Evolutionary conservation across 202 grass and related monocot genomes (phyloP).

Genomic region (Digitaria exilis): DNA sequence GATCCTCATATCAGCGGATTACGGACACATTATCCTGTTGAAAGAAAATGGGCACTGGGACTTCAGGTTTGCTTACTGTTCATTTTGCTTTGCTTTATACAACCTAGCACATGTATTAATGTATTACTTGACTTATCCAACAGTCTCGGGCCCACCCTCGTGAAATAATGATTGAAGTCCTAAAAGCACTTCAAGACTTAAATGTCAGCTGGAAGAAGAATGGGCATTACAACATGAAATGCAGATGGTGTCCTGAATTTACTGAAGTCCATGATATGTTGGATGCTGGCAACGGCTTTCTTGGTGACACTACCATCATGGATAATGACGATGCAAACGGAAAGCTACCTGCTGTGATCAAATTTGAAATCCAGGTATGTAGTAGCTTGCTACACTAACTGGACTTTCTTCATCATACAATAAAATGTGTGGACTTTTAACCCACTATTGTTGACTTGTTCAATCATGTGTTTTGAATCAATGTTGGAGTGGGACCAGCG

Average conservation of each 20-base stretch:
- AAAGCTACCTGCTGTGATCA: constrained; percentile 60
- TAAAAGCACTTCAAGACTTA: constrained; percentile 91
- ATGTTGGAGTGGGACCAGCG: constrained; percentile 10
- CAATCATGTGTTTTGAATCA: background rate
- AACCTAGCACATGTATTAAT: constrained; percentile 34
- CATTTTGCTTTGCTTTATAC: constrained; percentile 16
- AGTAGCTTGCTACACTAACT: constrained; percentile 1
- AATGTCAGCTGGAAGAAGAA: constrained; percentile 93
- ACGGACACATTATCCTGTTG: constrained; percentile 54
- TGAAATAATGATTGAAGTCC: constrained; percentile 91
- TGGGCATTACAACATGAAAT: constrained; percentile 97
- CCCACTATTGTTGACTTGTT: background rate
- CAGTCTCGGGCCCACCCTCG: constrained; percentile 89
- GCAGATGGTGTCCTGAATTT: constrained; percentile 59
- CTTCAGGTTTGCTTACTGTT: constrained; percentile 73
- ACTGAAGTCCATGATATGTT: constrained; percentile 54
- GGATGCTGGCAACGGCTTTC: constrained; percentile 54
- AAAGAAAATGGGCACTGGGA: constrained; percentile 99
- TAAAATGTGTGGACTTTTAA: constrained; percentile 20
- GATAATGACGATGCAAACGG: constrained; percentile 54
- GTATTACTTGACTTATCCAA: constrained; percentile 44
- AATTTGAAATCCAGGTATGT: constrained; percentile 91
- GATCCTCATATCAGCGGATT: constrained; percentile 57
- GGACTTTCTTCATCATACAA: constrained; percentile 23
- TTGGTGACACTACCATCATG: constrained; percentile 56